Evolutionary conservation across 352 stramenopile species (phyloP), one percentile per base, ranked within the genome.

Genomic region (Globisporangium perplexum): DNA sequence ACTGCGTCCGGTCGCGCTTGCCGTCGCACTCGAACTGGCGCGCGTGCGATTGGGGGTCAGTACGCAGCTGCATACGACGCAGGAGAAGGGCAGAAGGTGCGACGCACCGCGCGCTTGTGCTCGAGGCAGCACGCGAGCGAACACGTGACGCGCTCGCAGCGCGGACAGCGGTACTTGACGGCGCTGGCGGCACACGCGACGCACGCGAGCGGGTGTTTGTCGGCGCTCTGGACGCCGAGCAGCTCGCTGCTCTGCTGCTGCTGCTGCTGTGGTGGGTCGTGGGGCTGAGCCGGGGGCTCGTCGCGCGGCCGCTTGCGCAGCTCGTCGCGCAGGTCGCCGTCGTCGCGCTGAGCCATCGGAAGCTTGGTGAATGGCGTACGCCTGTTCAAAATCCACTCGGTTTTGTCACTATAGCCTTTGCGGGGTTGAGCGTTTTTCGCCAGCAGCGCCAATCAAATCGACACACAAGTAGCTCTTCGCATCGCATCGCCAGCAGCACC

Each of bases 121-220:
- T 58, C 72, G 23, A 90, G 46, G 50, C 83, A 94, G 68, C 83
- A 94, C 17, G 65, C 59, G 46, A 94, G 62, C 43, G 81, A 91
- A 59, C 83, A 94, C 51, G 83, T 91, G 65, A 90, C 75, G 55
- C 81, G 76, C 59, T 94, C 83, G 54, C 83, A 94, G 51, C 79
- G 70, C 36, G 83, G 83, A 72, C 83, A 94, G 47, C 83, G 81
- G 59, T 94, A 94, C 68, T 94, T 94, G 66, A 91, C 76, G 46
- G 79, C 62, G 20, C 22, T 59, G 12, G 58, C 64, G 30, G 59
- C 61, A 48, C 83, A 94, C 11, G 60, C 63, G 45, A 55, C 59
- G 64, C 83, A 94, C n/a, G 41, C 49, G 3, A 69, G 41, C 22
- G 17, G 47, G 42, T 58, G 45, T 26, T 35, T 31, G 12, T 18